Base-by-base conservation (phyloP, 805 yeast species). In the Candida ipomoeae region DNA sequence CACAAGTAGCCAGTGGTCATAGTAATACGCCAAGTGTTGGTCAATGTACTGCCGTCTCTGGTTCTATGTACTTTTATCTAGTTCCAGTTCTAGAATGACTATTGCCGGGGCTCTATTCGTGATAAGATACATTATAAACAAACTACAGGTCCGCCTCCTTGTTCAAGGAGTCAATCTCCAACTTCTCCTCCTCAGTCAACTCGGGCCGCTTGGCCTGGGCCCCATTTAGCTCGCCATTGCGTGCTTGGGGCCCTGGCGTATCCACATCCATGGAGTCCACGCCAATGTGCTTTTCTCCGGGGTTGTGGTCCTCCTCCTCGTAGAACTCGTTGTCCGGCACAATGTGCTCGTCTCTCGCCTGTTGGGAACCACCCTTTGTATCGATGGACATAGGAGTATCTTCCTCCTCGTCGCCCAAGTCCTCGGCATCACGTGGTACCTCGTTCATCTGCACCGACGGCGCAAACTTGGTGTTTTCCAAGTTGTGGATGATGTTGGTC, bases 361-460 rank as follows among this genome's bases (percentile, higher is more conserved):
- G 81, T 62, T 85, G 86, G 0, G 96, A 87, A 1, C 98, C 98
- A 37, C 97, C 97, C 64, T 87, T 81, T 17, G 94, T 88, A 58
- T 92, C 97, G 56, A 81, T 83, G 10, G 96, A 90, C 52, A 78
- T 84, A 40, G 75, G 78, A 0, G 85, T 70, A 65, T 92, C 97
- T 67, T 90, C 97, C 23, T 87, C 92, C 48, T 81, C 94, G 60
- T 88, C 96, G 20, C 89, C 95, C 51, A 78, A 74, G 58, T 90
- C 96, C 60, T 88, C 96, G n/a, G 82, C 76, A 68, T 92, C 97
- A 37, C 82, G 78, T 6, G 98, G 98, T 26, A 89, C 94, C 46
- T 85, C 80, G 58, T 88, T 85, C 83, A 89, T 81, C 69, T 92
- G 98, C 33, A 92, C 97, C 48, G 96, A 87, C n/a, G 99, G 99